Conservation (phyloP, 495 filamentous ascomycete genomes). For the Hyaloscypha bicolor region DNA sequence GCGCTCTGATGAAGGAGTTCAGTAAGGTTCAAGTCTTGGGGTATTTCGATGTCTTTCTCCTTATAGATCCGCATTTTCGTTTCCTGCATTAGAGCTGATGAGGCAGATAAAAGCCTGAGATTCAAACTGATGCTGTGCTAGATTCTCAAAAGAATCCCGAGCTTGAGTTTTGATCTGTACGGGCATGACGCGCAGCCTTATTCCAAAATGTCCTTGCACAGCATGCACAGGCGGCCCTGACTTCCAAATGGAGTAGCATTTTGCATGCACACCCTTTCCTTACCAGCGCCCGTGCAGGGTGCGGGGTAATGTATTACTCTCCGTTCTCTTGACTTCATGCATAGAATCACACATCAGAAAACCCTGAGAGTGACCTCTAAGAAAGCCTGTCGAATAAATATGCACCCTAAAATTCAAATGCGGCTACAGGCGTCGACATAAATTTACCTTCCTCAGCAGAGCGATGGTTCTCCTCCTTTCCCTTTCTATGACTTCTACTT, state of each 20-base stretch:
- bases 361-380: no score
- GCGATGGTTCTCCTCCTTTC: no score
- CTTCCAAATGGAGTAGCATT: neutral
- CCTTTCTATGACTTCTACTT: neutral
- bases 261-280: constrained; percentile 2
- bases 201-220: neutral
- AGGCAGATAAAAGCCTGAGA: neutral
- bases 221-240: neutral
- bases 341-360: neutral
- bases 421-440: no score
- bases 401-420: no score
- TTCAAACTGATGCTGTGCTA: neutral
- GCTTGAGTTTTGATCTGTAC: neutral
- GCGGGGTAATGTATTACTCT: no score
- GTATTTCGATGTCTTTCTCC: constrained; percentile 35
- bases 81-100: neutral
- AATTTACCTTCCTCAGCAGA: no score
- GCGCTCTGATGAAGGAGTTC: constrained; percentile 39
- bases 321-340: neutral
- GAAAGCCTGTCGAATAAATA: no score
- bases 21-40: constrained; percentile 38
- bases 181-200: neutral
- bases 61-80: constrained; percentile 38
- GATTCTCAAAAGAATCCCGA: neutral
- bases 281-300: neutral